Evolutionary conservation across 192 early-diverging fungal genomes (phyloP), one percentile per base, ranked within the genome.

Genomic region (Gamsiella multidivaricata): DNA sequence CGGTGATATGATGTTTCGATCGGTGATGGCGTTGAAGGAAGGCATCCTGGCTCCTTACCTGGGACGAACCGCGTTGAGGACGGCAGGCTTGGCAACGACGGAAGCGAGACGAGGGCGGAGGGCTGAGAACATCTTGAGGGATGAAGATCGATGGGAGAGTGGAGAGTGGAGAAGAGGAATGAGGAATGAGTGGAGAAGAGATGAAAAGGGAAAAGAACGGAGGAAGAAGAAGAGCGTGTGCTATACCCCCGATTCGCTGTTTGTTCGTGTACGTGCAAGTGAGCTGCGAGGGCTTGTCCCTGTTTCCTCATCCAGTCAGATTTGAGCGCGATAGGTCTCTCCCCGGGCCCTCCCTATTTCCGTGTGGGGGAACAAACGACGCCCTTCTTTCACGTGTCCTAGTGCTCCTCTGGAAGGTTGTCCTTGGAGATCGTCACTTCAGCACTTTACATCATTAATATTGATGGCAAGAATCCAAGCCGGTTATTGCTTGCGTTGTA

Each of bases 111-210:
- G 72, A 42, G 72, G 72, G 17, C 72, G 72, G 28, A 76, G 53
- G 42, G 72, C 72, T 36, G 72, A 46, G 72, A 76, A 76, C 72
- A 76, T 76, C 29, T n/a, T 54, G n/a, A n/a, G n/a, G n/a, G n/a
- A n/a, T 32, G 36, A 54, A 34, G 6, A 11, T 12, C 17, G 22
- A 9, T 53, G 62, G 36, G 45, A 39, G 58, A 50, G 12, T 52
- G 51, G 23, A 53, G 61, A 22, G 41, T 36, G n/a, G 42, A 45
- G 42, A 34, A 36, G 28, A 47, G 45, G 33, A 53, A 58, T 20
- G 41, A 61, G 37, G 51, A 45, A 39, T n/a, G 58, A 46, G 20
- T 18, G 9, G 36, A 42, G 31, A 32, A 60, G 47, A 54, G 47
- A 41, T 22, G 43, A 23, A 29, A 9, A n/a, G 15, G 49, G 53